Percentiles rank a stretch among this genome's conserved stretches.
Conservation (phyloP, 2,329 filamentous ascomycete genomes). For the Trichoderma brevicompactum region DNA sequence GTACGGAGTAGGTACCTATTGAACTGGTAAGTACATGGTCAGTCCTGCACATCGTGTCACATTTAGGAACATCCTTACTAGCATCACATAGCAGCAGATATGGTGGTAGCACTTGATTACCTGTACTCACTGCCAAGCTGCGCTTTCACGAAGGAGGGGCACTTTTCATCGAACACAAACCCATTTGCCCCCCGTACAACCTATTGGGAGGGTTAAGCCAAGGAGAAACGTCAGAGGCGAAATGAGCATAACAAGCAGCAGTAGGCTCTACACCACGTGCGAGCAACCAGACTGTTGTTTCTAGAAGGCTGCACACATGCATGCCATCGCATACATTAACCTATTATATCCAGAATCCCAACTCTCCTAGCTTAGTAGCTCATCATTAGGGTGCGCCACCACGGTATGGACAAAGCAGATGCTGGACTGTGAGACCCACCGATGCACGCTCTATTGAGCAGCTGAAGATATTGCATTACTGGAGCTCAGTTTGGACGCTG, state of each 20-base stretch:
- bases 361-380: background rate
- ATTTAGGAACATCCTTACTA: background rate
- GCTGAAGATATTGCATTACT: background rate
- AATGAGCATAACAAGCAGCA: no score
- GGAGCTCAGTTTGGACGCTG: background rate
- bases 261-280: constrained; percentile 6
- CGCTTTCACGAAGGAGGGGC: background rate
- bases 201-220: background rate
- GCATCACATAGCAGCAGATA: background rate
- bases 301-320: constrained; percentile 11
- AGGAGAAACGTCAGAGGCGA: background rate
- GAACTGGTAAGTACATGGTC: background rate
- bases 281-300: background rate
- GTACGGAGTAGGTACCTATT: background rate
- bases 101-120: background rate
- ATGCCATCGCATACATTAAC: background rate
- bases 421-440: constrained; percentile 5
- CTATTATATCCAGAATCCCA: background rate
- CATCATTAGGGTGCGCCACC: background rate
- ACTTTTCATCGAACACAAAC: background rate
- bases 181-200: background rate
- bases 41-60: background rate
- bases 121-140: background rate
- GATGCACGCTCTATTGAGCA: background rate
- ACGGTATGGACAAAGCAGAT: background rate